Evolutionary conservation across 768 basidiomycete genomes (phyloP).

Genomic region (Amanita inopinata): DNA sequence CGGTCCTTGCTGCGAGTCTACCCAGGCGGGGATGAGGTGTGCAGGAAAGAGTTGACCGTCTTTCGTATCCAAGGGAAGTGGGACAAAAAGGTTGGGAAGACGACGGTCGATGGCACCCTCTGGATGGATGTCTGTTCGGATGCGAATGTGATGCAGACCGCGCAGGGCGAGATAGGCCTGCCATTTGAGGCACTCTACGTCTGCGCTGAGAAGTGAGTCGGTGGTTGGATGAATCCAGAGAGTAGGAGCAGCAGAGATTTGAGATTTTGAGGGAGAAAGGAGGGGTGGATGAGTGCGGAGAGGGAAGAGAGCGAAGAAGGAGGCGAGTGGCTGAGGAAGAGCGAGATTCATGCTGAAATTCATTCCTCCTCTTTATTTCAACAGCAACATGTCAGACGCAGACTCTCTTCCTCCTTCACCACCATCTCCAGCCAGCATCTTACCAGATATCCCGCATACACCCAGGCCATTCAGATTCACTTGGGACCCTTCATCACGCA

Average conservation of each 20-base stretch:
- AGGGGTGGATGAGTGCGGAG: slow-evolving; percentile 41
- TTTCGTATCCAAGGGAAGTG: slow-evolving; percentile 19
- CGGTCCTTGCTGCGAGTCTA: slow-evolving; percentile 40
- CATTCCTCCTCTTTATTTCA: slow-evolving; percentile 2
- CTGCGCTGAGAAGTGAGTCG: slow-evolving; percentile 44
- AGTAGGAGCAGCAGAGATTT: slow-evolving; percentile 28
- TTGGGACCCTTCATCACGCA: slow-evolving; percentile 55
- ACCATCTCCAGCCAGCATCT: slow-evolving; percentile 39
- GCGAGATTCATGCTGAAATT: no score
- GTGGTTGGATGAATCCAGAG: slow-evolving; percentile 52
- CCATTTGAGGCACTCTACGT: slow-evolving; percentile 87
- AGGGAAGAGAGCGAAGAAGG: slow-evolving; percentile 52
- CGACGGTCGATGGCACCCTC: slow-evolving; percentile 62
- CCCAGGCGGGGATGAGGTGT: slow-evolving; percentile 67
- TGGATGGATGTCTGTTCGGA: slow-evolving; percentile 61
- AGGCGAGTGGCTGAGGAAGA: slow-evolving; percentile 31
- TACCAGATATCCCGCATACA: slow-evolving; percentile 28
- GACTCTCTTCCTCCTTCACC: slow-evolving; percentile 50
- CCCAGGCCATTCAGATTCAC: slow-evolving; percentile 63
- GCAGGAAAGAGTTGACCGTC: slow-evolving; percentile 51
- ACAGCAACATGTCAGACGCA: slow-evolving; percentile 7
- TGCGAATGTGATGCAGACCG: slow-evolving; percentile 35
- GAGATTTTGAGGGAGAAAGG: slow-evolving; percentile 17
- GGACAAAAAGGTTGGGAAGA: slow-evolving; percentile 65
- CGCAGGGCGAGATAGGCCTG: slow-evolving; percentile 75